These are phyloP conservation scores for Mitragyna speciosa DNA, from an alignment of 257 asterid genomes.

Conservation along the genomic window DNA sequence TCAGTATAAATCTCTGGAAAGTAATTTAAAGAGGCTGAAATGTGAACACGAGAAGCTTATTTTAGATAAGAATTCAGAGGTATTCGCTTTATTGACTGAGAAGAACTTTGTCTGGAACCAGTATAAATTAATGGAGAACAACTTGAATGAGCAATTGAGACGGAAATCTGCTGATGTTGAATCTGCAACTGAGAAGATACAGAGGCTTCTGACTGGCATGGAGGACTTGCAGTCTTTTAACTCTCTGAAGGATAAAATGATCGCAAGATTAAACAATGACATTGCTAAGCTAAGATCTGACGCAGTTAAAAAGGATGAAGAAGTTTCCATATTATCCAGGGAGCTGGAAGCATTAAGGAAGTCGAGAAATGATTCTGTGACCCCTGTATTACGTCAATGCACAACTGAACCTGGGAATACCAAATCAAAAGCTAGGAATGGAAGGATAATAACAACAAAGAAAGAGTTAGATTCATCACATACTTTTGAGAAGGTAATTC, in stretches of 20 bases:
- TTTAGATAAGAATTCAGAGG: conserved; percentile 48
- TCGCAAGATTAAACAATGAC: conserved; percentile 39
- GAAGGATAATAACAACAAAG: conserved; percentile 29
- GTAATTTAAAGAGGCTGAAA: conserved; percentile 53
- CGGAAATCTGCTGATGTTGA: conserved; percentile 50
- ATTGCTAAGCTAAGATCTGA: conserved; percentile 50
- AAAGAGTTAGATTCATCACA: conserved; percentile 38
- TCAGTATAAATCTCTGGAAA: conserved; percentile 35
- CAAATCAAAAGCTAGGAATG: conserved; percentile 27
- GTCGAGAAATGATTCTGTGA: conserved; percentile 33
- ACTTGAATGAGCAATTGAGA: conserved; percentile 40
- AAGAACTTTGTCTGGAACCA: conserved; percentile 81
- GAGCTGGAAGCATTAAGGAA: conserved; percentile 48
- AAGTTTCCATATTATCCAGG: conserved; percentile 44
- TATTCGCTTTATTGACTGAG: conserved; percentile 61
- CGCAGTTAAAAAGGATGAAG: conserved; percentile 43
- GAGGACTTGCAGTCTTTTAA: conserved; percentile 54
- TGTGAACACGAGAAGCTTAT: conserved; percentile 50
- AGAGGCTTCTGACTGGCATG: conserved; percentile 34
- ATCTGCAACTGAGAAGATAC: conserved; percentile 52
- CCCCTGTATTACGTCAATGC: conserved; percentile 49
- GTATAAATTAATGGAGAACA: conserved; percentile 55
- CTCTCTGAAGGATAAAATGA: conserved; percentile 28
- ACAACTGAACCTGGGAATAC: conserved; percentile 23
- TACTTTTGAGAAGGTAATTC: conserved; percentile 44